Evolutionary conservation across 2,329 filamentous ascomycete genomes (phyloP).

Genomic region (Venturiaceae sp.): DNA sequence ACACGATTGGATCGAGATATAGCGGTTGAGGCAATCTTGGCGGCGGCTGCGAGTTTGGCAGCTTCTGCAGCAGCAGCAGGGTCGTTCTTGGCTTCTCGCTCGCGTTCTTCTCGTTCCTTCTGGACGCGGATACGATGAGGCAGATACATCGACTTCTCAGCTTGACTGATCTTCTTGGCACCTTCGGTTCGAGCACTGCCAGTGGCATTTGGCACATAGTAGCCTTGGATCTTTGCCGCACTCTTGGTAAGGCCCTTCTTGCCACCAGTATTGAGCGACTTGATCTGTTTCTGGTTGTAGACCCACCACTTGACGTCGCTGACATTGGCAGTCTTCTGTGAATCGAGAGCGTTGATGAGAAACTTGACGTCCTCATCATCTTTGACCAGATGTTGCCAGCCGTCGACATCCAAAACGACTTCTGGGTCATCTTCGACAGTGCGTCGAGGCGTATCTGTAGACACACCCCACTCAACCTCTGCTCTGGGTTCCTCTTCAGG

Average conservation of each 20-base stretch:
- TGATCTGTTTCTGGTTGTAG: slow-evolving; percentile 64
- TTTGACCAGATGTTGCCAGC: slow-evolving; percentile 59
- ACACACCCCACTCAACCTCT: slow-evolving; percentile 52
- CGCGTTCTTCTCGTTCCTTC: slow-evolving; percentile 82
- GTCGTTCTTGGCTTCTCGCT: slow-evolving; percentile 61
- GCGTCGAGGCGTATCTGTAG: slow-evolving; percentile 46
- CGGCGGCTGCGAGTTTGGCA: slow-evolving; percentile 58
- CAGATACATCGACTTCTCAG: slow-evolving; percentile 95
- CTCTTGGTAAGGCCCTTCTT: slow-evolving; percentile 42
- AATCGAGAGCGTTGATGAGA: slow-evolving; percentile 42
- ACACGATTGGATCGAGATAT: slow-evolving; percentile 90
- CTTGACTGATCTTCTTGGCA: slow-evolving; percentile 89
- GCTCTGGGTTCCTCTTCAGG: slow-evolving; percentile 27
- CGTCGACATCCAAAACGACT: slow-evolving; percentile 59
- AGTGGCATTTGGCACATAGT: slow-evolving; percentile 77
- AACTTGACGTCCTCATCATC: slow-evolving; percentile 57
- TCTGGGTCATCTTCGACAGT: slow-evolving; percentile 58
- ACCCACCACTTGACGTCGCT: slow-evolving; percentile 54
- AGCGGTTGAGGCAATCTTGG: slow-evolving; percentile 75
- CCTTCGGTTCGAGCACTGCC: slow-evolving; percentile 88
- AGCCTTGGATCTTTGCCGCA: slow-evolving; percentile 49
- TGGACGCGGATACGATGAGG: slow-evolving; percentile 96
- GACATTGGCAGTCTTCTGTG: slow-evolving; percentile 37
- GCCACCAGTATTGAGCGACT: slow-evolving; percentile 53
- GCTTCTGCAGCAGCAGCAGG: slow-evolving; percentile 55